Conservation (phyloP, 352 stramenopile genomes). For the Phytophthora fragariaefolia region DNA sequence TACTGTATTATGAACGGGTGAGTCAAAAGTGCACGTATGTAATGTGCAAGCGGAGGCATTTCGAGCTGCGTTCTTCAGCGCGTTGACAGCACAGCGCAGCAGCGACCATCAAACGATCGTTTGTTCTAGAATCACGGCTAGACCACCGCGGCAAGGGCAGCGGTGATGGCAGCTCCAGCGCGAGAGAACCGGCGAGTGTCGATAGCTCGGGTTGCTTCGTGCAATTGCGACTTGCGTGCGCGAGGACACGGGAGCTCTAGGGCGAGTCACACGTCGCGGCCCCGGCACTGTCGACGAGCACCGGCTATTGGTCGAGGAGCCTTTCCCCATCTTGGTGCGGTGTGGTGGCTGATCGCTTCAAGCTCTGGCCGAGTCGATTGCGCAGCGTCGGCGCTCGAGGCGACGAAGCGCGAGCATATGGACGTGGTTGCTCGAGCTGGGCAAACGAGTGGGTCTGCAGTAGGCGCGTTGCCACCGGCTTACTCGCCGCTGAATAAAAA, state of each 20-base stretch:
- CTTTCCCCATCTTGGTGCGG: slow-evolving; percentile 34
- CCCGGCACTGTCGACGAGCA: slow-evolving; percentile 12
- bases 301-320: slow-evolving; percentile 35
- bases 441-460: slow-evolving; percentile 35
- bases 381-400: background rate
- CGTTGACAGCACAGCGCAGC: background rate
- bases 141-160: slow-evolving; percentile 11
- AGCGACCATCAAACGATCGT: too few relatives aligned
- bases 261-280: slow-evolving; percentile 22
- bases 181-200: slow-evolving; percentile 5
- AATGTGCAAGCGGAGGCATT: slow-evolving; percentile 9
- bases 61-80: background rate
- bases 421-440: slow-evolving; percentile 24
- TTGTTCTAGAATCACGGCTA: slow-evolving; percentile 29
- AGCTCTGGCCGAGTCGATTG: background rate
- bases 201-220: slow-evolving; percentile 23
- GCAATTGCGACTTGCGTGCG: slow-evolving; percentile 37
- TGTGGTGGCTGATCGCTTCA: slow-evolving; percentile 19
- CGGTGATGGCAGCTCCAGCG: slow-evolving; percentile 7
- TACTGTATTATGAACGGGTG: slow-evolving; percentile 22
- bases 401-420: slow-evolving; percentile 22
- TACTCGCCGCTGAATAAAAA: slow-evolving; percentile 12
- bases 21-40: slow-evolving; percentile 18
- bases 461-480: slow-evolving; percentile 7
- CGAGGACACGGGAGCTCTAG: slow-evolving; percentile 30